Evolutionary conservation across 2,329 filamentous ascomycete genomes (phyloP), one percentile per base, ranked within the genome.

Genomic region (Penicillium carneum): DNA sequence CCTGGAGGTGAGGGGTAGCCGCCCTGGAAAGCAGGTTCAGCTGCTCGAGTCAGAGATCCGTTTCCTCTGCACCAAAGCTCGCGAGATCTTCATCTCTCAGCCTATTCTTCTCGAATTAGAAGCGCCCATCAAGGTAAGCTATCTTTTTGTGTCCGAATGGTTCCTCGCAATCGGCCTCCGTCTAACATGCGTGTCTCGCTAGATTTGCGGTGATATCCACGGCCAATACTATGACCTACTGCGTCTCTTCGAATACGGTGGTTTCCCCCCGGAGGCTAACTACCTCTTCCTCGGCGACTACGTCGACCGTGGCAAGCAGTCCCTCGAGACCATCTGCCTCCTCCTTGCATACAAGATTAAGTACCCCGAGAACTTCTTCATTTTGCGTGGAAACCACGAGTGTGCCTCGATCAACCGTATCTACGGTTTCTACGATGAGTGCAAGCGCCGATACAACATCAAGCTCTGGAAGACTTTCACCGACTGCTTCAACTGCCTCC

Each of bases 401-500:
- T 98, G 95, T 82, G 95, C 95, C 62, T 96, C 92, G 55, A 96
- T 99, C 85, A 99, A 96, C 84, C 92, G 95, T 76, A 96, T 98
- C 81, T 99, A 99, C 80, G 95, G 95, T 63, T 99, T 99, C 84
- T 99, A 99, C 84, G 95, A 99, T 76, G 94, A 99, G 82, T 99
- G 94, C 89, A 99, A 99, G 86, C 90, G 95, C 77, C 87, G 94
- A 72, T 98, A 96, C 84, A 99, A 98, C 82, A 97, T 98, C 84
- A 98, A 98, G 87, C 86, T 98, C 64, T 98, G 94, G 94, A 99
- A 99, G 87, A 98, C 94, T 1, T 98, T 99, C 79, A 97, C 93
- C 66, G 94, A 99, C 80, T 97, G 93, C 86, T 99, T 99, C 88
- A 99, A 99, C 86, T 97, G 93, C 82, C 83, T 98, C 76, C 94